These are phyloP conservation scores for Vigna trinervia DNA, from an alignment of 306 rosid genomes.

Conservation along the genomic window DNA sequence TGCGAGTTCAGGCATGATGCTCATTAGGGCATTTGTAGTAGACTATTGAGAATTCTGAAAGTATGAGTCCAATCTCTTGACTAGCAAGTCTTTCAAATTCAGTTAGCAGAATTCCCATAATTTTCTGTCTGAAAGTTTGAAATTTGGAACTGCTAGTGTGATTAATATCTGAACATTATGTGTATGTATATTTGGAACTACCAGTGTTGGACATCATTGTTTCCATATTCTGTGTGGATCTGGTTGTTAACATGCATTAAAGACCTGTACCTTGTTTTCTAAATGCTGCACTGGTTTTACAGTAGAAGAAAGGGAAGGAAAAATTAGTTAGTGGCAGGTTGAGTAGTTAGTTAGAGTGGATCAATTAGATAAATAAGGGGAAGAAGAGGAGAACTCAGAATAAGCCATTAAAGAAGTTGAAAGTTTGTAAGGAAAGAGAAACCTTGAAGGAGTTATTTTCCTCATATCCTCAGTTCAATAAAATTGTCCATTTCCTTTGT, in stretches of 20 bases:
- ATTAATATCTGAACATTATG: not conserved
- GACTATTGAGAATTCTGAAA: too few species aligned
- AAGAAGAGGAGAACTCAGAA: not conserved
- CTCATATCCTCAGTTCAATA: not conserved
- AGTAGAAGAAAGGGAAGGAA: conserved; percentile 3
- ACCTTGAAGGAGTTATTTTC: not conserved
- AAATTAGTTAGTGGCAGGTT: not conserved
- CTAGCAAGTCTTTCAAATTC: too few species aligned
- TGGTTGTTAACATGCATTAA: not conserved
- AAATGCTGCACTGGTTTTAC: not conserved
- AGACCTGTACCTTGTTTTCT: not conserved
- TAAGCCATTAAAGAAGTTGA: not conserved
- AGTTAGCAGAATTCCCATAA: too few species aligned
- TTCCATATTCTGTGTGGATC: not conserved
- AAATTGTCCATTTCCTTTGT: not conserved
- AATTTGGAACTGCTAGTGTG: not conserved
- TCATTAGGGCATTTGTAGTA: too few species aligned
- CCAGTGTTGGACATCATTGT: conserved; percentile 24
- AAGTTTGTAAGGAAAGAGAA: not conserved
- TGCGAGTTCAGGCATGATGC: too few species aligned
- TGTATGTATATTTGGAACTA: not conserved
- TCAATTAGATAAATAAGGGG: not conserved
- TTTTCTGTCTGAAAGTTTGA: conserved; percentile 17
- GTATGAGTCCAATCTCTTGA: too few species aligned
- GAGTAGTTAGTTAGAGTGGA: not conserved